Evolutionary conservation across 2,329 filamentous ascomycete genomes (phyloP), one percentile per base, ranked within the genome.

Genomic region (Alternaria ethzedia): DNA sequence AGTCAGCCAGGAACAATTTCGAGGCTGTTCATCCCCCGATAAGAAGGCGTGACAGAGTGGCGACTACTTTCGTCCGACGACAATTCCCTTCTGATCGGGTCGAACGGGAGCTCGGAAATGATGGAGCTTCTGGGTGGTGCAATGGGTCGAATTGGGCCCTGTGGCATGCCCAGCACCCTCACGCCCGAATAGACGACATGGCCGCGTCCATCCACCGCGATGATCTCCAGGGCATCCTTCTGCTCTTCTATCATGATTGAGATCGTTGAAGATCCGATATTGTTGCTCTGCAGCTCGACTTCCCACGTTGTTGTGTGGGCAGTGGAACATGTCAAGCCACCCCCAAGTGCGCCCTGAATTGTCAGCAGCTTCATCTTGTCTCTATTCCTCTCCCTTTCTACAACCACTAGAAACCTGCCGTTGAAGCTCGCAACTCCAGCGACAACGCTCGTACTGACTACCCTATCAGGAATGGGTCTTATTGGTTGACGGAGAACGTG

Each of bases 121-220:
- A 51, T 51, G 10, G 32, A n/a, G 7, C 46, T 41, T 26, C 51
- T 61, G 2, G 25, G 46, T 46, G 45, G 36, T 13, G 46, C 44
- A 3, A 54, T 41, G 28, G 49, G 46, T 5, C 3, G 13, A 13
- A 17, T 23, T n/a, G 44, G 52, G 12, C 41, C 23, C 32, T 57
- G 25, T 32, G 59, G 68, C 68, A 70, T 66, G 3, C 58, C 57
- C 32, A 59, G 65, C 13, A 70, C 65, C 45, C 64, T 69, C 30
- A 70, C 54, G 6, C 62, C 57, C 12, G 65, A 66, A 44, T 25
- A 64, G 4, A 66, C 26, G 5, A 73, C 23, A 57, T 67, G 58
- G 5, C 69, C 64, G 7, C 57, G 58, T 26, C 68, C 65, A 49
- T 73, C 69, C 20, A 70, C 63, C 2, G 68, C 69, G n/a, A 59